Conservation (phyloP, 306 rosid genomes). For the Albizia julibrissin region DNA sequence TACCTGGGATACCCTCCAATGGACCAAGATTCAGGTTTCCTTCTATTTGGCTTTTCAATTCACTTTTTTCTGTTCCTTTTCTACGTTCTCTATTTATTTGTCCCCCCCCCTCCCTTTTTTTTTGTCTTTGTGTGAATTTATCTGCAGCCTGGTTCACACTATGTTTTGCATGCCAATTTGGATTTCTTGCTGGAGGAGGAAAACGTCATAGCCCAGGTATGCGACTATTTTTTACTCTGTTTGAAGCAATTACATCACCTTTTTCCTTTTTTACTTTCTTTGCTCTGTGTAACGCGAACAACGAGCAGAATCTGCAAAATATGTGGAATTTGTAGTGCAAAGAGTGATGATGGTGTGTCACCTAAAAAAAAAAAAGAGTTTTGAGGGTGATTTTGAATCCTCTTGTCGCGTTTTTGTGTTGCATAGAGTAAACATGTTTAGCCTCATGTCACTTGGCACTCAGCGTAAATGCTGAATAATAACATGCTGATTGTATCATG, state of each 20-base stretch:
- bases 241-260: not conserved
- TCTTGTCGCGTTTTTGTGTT: not conserved
- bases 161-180: conserved; percentile 52
- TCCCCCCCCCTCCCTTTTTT: not conserved
- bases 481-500: not conserved
- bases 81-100: not conserved
- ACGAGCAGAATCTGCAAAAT: not conserved
- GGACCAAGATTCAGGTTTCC: conserved; percentile 86
- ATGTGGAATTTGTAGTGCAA: conserved; percentile 26
- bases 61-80: not conserved
- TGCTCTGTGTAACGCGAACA: not conserved
- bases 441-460: conserved; percentile 2
- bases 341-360: not conserved
- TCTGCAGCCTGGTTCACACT: conserved; percentile 65
- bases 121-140: not conserved
- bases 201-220: conserved; percentile 70
- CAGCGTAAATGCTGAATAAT: not conserved
- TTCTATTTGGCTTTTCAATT: not conserved
- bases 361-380: too few relatives aligned
- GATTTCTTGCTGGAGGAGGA: conserved; percentile 82
- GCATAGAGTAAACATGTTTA: not conserved
- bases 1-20: conserved; percentile 88
- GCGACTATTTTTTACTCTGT: conserved; percentile 10
- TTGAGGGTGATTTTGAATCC: not conserved
- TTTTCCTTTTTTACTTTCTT: not conserved